Conservation (phyloP, 139 green algal species). For the Nannochloris sp. region DNA sequence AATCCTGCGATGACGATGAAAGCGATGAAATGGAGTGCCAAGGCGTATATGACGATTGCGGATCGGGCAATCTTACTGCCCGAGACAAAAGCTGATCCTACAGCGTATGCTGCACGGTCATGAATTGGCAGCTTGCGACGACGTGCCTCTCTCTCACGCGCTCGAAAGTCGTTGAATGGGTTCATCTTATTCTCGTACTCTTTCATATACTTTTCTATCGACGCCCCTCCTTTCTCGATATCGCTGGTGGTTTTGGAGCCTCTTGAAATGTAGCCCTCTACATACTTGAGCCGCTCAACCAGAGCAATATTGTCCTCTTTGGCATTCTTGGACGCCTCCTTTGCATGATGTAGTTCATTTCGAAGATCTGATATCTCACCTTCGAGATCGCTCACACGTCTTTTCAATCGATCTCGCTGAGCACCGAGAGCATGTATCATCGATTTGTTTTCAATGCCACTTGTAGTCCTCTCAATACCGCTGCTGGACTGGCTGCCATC, state of each 20-base stretch:
- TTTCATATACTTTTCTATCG: slow-evolving; percentile 69
- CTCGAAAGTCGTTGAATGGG: slow-evolving; percentile 63
- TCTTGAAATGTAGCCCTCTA: slow-evolving; percentile 30
- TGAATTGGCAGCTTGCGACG: slow-evolving; percentile 13
- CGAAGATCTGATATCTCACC: slow-evolving; percentile 28
- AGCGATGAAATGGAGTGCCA: slow-evolving; percentile 72
- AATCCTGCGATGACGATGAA: slow-evolving; percentile 53
- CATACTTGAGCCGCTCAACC: slow-evolving; percentile 76
- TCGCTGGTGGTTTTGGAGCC: slow-evolving; percentile 26
- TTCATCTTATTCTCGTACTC: slow-evolving; percentile 85
- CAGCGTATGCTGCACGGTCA: slow-evolving; percentile 18
- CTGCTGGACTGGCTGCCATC: not conserved
- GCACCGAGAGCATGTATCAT: slow-evolving; percentile 72
- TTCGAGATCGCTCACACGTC: slow-evolving; percentile 62
- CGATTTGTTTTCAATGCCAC: slow-evolving; percentile 6
- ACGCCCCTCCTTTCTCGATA: slow-evolving; percentile 44
- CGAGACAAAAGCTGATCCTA: slow-evolving; percentile 31
- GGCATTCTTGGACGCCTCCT: slow-evolving; percentile 25
- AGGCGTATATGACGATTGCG: slow-evolving; percentile 68
- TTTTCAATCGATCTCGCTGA: slow-evolving; percentile 72
- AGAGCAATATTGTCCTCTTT: slow-evolving; percentile 84
- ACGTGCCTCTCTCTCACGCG: slow-evolving; percentile 20
- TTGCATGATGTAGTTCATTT: slow-evolving; percentile 22
- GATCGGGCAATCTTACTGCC: slow-evolving; percentile 19
- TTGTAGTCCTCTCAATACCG: slow-evolving; percentile 4